These are phyloP conservation scores for Ephemerocybe angulata DNA, from an alignment of 768 basidiomycete species.

Conservation along the genomic window DNA sequence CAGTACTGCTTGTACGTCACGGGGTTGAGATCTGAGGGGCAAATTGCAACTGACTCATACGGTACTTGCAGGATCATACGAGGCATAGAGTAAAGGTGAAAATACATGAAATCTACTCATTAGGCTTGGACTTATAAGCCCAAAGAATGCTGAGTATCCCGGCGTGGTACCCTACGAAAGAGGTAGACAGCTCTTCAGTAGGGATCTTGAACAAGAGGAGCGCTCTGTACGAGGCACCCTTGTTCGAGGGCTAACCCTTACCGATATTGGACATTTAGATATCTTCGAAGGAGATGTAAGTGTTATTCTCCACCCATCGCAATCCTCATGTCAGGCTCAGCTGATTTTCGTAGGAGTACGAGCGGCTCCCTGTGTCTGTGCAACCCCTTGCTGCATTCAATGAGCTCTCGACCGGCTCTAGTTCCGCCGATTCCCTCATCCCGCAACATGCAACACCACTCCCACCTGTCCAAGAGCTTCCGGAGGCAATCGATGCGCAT, in stretches of 20 bases:
- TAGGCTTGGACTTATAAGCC: neutral
- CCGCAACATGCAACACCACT: conserved; percentile 42
- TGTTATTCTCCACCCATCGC: conserved; percentile 7
- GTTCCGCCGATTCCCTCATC: conserved; percentile 26
- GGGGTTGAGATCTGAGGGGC: neutral
- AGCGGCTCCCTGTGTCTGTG: conserved; percentile 50
- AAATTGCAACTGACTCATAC: neutral
- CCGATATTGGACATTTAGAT: conserved; percentile 70
- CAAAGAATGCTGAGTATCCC: conserved; percentile 73
- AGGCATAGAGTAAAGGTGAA: conserved; percentile 74
- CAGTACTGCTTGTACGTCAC: conserved; percentile 62
- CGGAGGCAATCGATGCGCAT: conserved; percentile 44
- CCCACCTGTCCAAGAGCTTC: conserved; percentile 31
- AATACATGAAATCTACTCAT: neutral
- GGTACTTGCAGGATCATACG: conserved; percentile 59
- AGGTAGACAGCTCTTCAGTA: conserved; percentile 44
- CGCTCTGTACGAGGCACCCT: conserved; percentile 73
- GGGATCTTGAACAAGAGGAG: conserved; percentile 56
- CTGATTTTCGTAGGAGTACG: conserved; percentile 63
- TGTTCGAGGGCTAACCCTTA: conserved; percentile 63
- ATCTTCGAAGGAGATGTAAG: conserved; percentile 77
- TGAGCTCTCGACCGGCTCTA: conserved; percentile 27
- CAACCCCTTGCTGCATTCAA: conserved; percentile 34
- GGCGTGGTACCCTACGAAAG: conserved; percentile 64
- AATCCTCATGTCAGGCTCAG: too few species aligned